A percentile compares a stretch with the other conserved stretches of the same genome.
Evolutionary conservation across 495 filamentous ascomycete species (phyloP).

Genomic region (Aspergillus affinis): DNA sequence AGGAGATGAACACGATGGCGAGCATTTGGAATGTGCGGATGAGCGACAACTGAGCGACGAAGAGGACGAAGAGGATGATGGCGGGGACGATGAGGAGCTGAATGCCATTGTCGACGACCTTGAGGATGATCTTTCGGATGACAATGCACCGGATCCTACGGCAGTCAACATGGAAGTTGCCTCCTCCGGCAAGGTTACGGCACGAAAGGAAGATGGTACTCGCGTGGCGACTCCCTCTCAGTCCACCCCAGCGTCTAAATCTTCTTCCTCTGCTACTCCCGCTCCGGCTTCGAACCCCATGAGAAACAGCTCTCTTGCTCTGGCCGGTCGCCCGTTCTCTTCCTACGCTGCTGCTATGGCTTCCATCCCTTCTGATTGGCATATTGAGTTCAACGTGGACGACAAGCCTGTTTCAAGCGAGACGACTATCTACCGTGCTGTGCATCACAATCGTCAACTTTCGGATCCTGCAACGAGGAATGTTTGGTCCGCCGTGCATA

Average conservation of each 20-base stretch:
- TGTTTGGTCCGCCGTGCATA: slow-evolving; percentile 86
- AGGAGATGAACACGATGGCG: slow-evolving; percentile 54
- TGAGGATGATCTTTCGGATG: slow-evolving; percentile 83
- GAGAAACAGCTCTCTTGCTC: slow-evolving; percentile 40
- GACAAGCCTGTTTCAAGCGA: slow-evolving; percentile 82
- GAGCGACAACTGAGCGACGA: slow-evolving; percentile 82
- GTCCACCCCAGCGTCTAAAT: slow-evolving; percentile 48
- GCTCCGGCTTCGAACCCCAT: slow-evolving; percentile 32
- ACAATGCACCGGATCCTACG: slow-evolving; percentile 69
- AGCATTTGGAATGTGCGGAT: slow-evolving; percentile 89
- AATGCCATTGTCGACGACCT: slow-evolving; percentile 89
- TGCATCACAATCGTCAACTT: slow-evolving; percentile 69
- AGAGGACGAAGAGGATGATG: slow-evolving; percentile 63
- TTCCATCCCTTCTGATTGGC: slow-evolving; percentile 85
- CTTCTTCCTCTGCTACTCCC: slow-evolving; percentile 42
- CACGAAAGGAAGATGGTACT: slow-evolving; percentile 95
- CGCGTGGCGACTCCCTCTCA: slow-evolving; percentile 83
- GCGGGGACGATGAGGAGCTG: slow-evolving; percentile 63
- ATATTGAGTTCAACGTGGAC: slow-evolving; percentile 92
- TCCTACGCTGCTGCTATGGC: slow-evolving; percentile 82
- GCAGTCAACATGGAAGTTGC: slow-evolving; percentile 93
- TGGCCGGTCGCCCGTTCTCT: slow-evolving; percentile 50
- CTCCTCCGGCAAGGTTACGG: slow-evolving; percentile 87
- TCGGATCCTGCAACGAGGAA: slow-evolving; percentile 65
- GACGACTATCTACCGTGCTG: slow-evolving; percentile 94